A percentile compares a stretch with the other conserved stretches of the same genome.
phyloP scores from a whole-genome alignment of 164 flowering plant genomes.

The Stephania japonica region DNA sequence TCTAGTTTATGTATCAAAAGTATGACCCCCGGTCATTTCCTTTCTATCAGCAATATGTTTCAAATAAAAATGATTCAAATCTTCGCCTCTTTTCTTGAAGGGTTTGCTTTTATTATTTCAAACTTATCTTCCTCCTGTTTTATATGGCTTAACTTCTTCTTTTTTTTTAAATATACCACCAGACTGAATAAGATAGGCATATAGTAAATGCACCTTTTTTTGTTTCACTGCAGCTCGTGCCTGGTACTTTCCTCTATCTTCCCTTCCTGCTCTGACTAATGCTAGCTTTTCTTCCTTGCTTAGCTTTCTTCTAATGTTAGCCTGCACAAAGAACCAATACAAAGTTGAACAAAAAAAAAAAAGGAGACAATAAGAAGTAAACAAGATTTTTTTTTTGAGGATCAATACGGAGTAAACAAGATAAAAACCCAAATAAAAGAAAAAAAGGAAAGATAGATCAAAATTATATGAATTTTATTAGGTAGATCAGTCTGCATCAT shows the following conservation, averaged over 20 bases:
- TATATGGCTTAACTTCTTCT: background rate
- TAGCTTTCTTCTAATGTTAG: conserved; percentile 46
- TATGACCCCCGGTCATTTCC: too few species aligned
- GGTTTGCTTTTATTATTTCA: background rate
- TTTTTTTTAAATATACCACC: background rate
- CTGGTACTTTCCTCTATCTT: conserved; percentile 69
- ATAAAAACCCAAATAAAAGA: too few species aligned
- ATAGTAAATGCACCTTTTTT: conserved; percentile 63
- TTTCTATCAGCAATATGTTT: too few species aligned
- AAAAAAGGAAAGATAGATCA: too few species aligned
- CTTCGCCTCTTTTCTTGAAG: too few species aligned
- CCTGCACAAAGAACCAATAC: conserved; percentile 28
- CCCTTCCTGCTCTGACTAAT: conserved; percentile 70
- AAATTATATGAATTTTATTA: too few species aligned
- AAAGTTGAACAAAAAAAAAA: background rate
- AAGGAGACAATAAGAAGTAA: too few species aligned
- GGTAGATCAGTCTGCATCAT: too few species aligned
- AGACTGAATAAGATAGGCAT: background rate
- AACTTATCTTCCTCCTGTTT: background rate
- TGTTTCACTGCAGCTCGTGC: conserved; percentile 70
- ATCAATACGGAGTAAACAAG: too few species aligned
- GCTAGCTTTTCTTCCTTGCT: conserved; percentile 73
- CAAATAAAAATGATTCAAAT: too few species aligned
- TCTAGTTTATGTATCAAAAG: too few species aligned
- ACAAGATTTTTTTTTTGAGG: too few species aligned